A percentile compares a stretch with the other conserved stretches of the same genome.
phyloP scores from a whole-genome alignment of 306 rosid species.

The Alnus rubra region DNA sequence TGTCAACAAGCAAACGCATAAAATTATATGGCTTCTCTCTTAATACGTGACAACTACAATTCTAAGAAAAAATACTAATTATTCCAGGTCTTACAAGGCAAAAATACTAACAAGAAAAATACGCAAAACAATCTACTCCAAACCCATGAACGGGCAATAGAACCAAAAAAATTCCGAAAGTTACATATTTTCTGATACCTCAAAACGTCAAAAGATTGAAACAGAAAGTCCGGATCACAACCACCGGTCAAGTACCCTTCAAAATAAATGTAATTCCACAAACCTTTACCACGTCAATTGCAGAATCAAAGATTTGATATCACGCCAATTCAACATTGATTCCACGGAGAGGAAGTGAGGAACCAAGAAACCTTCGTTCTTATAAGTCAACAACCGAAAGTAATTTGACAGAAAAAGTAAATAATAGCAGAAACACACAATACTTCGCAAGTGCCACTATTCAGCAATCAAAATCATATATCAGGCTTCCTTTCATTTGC shows the following conservation, averaged over 20 bases:
- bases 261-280: slow-evolving; percentile 6
- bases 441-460: background rate
- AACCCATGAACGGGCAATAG: background rate
- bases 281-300: background rate
- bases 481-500: background rate
- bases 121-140: background rate
- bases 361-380: background rate
- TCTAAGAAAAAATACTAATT: background rate
- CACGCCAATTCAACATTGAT: background rate
- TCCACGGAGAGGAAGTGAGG: background rate
- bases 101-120: background rate
- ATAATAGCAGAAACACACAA: background rate
- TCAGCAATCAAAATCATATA: background rate
- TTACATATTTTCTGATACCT: background rate
- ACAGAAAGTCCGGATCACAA: background rate
- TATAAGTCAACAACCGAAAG: background rate
- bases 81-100: background rate
- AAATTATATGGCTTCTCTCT: background rate
- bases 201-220: background rate
- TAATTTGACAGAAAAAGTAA: background rate
- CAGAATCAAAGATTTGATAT: background rate
- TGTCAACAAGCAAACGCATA: background rate
- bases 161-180: background rate
- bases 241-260: slow-evolving; percentile 7
- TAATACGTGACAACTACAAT: background rate